Percentiles rank a stretch among this genome's conserved stretches.
phyloP scores from a whole-genome alignment of 225 moss, liverwort and hornwort species.

The Asterella californica region DNA sequence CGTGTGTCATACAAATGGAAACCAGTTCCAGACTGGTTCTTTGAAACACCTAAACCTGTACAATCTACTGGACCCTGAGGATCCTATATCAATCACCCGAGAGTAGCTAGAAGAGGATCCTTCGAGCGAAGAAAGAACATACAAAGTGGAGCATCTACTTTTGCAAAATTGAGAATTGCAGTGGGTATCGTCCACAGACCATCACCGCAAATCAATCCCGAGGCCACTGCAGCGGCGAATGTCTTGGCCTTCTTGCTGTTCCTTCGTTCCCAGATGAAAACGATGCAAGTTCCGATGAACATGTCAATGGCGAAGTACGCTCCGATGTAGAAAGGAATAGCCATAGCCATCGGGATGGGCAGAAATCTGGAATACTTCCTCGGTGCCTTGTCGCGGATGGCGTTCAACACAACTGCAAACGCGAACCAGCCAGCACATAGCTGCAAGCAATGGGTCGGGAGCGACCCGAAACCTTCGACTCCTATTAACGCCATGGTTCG shows the following conservation, averaged over 20 bases:
- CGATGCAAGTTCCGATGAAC: slow-evolving; percentile 39
- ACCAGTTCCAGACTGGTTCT: neutral
- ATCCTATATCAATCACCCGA: neutral
- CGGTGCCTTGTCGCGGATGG: slow-evolving; percentile 19
- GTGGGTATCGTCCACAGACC: slow-evolving; percentile 45
- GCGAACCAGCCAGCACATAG: slow-evolving; percentile 33
- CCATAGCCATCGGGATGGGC: slow-evolving; percentile 55
- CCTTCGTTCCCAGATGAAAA: slow-evolving; percentile 27
- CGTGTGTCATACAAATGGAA: neutral
- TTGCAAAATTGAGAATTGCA: slow-evolving; percentile 42
- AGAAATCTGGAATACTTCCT: slow-evolving; percentile 25
- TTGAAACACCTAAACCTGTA: neutral
- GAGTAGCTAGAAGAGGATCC: slow-evolving; percentile 12
- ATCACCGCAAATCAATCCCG: slow-evolving; percentile 28
- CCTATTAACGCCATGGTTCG: slow-evolving; percentile 48
- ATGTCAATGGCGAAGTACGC: slow-evolving; percentile 54
- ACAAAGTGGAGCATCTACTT: slow-evolving; percentile 42
- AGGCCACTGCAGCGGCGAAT: slow-evolving; percentile 30
- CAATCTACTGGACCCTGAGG: neutral
- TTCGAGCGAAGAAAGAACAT: slow-evolving; percentile 41
- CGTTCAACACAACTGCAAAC: slow-evolving; percentile 32
- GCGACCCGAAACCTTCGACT: slow-evolving; percentile 39
- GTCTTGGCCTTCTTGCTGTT: slow-evolving; percentile 34
- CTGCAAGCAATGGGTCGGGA: slow-evolving; percentile 42
- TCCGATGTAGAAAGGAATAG: slow-evolving; percentile 49